Evolutionary conservation across 176 grass and related monocot species (phyloP).

Genomic region (Triticum monococcum): DNA sequence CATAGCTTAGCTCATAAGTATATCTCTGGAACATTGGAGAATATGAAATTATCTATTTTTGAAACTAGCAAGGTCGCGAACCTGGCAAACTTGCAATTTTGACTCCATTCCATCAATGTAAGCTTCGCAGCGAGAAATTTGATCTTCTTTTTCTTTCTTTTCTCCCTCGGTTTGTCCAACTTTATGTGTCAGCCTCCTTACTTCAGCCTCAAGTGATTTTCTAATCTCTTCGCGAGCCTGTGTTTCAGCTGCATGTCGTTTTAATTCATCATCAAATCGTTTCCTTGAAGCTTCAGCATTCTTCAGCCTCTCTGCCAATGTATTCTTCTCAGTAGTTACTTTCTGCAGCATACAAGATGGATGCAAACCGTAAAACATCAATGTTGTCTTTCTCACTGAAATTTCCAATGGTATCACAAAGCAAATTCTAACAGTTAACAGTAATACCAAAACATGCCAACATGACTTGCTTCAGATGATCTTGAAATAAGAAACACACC

Average conservation of each 20-base stretch:
- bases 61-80: conserved; percentile 26
- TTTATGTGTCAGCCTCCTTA: conserved; percentile 65
- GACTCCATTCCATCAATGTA: conserved; percentile 92
- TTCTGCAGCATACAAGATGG: conserved; percentile 50
- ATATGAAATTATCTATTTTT: not conserved
- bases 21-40: not conserved
- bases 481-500: conserved; percentile 5
- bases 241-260: conserved; percentile 71
- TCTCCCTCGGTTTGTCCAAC: conserved; percentile 73
- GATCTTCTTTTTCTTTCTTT: conserved; percentile 89
- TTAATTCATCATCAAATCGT: conserved; percentile 85
- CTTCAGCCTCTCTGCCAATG: conserved; percentile 73
- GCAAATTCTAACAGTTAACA: conserved; percentile 1
- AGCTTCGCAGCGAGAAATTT: conserved; percentile 79
- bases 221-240: conserved; percentile 59
- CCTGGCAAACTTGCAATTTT: conserved; percentile 88
- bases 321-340: conserved; percentile 86
- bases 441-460: not conserved
- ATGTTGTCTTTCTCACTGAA: conserved; percentile 14
- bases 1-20: not conserved
- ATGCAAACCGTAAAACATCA: conserved; percentile 24
- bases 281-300: conserved; percentile 74
- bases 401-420: conserved; percentile 13
- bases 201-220: conserved; percentile 76
- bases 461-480: not conserved